These are phyloP conservation scores for Peronospora tabacina DNA, from an alignment of 352 stramenopile species.

Conservation along the genomic window DNA sequence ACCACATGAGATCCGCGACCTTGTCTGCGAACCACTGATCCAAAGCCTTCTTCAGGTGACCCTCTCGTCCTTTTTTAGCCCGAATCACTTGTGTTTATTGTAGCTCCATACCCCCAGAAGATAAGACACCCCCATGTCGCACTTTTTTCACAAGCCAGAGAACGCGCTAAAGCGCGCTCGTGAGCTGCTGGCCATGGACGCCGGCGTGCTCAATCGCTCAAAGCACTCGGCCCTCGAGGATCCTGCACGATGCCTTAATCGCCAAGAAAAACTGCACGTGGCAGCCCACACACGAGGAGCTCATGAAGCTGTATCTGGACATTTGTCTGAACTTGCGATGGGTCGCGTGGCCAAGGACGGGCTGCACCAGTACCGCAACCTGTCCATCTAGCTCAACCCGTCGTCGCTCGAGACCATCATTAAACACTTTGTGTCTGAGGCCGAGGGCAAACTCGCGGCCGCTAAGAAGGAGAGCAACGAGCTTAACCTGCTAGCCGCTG, in stretches of 20 bases:
- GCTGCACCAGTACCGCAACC: constrained; percentile 97
- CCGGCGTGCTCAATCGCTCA: constrained; percentile 59
- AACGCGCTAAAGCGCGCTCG: constrained; percentile 88
- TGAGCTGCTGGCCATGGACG: constrained; percentile 73
- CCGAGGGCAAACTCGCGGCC: constrained; percentile 80
- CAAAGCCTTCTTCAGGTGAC: too few species aligned
- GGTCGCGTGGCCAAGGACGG: constrained; percentile 95
- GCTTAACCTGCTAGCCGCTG: constrained; percentile 68
- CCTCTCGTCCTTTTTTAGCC: too few species aligned
- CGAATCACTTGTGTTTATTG: too few species aligned
- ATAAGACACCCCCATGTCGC: constrained; percentile 42
- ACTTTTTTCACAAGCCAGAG: constrained; percentile 88
- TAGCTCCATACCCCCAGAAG: not conserved
- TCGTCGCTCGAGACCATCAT: constrained; percentile 94
- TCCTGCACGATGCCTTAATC: constrained; percentile 91
- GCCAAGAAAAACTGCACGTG: constrained; percentile 94
- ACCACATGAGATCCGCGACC: too few species aligned
- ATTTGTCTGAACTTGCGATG: constrained; percentile 92
- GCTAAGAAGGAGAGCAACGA: constrained; percentile 85
- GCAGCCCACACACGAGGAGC: constrained; percentile 94
- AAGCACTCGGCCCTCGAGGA: constrained; percentile 81
- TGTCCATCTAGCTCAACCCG: constrained; percentile 91
- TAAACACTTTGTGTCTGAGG: constrained; percentile 86
- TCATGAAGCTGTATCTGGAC: constrained; percentile 95
- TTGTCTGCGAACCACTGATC: too few species aligned